Evolutionary conservation across 345 rosid species (phyloP), one percentile per base, ranked within the genome.

Genomic region (Gossypium ekmanianum): DNA sequence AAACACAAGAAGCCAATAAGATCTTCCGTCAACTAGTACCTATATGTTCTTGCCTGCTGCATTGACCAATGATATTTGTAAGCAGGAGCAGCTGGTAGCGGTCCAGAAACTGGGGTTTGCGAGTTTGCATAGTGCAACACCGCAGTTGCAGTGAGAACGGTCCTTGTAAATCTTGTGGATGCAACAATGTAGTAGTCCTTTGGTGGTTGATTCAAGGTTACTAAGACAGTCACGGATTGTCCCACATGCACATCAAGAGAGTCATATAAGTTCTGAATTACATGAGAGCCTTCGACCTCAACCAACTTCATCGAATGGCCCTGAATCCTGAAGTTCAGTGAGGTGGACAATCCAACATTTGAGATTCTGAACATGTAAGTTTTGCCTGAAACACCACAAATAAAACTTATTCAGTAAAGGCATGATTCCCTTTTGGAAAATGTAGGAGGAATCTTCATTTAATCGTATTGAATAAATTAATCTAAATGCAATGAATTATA

Each of bases 201-300:
- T 14, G 97, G 84, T 78, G 88, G 55, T 78, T 90, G 96, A 79
- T 86, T 83, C 29, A 92, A 81, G 44, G 94, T 90, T 7, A 92
- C 93, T 27, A 94, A 78, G 76, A 94, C 84, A 7, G 97, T 57
- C 9, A 86, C 20, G 55, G 97, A 94, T 84, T 94, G 98, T 18
- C 98, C 98, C 69, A 87, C 90, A 74, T 94, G 97, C 24, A 94
- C 82, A 13, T 94, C 97, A 70, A 94, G 92, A n/a, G 96, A 89
- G 62, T 90, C 92, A 8, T 94, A 94, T 2, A 76, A 72, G 63
- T 85, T 86, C 85, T 92, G 98, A 43, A 92, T 5, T 0, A 87
- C 87, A 63, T 94, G 96, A 76, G 94, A 90, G 52, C 98, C 98
- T 84, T 94, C 98, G 45, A 92, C 94, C 87, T 94, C 98, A 48